These are phyloP conservation scores for Umbelopsis sp. DNA, from an alignment of 371 early-diverging fungal species.

Conservation along the genomic window DNA sequence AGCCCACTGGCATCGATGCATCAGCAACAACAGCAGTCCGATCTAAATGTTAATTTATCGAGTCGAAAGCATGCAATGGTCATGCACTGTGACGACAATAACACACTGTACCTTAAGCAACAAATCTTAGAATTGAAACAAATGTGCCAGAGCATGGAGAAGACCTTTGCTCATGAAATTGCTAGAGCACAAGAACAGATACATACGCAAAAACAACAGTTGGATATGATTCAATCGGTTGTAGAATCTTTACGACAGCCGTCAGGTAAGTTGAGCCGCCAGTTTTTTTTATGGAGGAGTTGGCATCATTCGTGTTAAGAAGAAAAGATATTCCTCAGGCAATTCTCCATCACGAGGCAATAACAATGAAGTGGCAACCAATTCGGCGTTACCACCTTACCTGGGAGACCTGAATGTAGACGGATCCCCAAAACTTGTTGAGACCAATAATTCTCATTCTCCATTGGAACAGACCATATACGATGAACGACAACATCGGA, in stretches of 20 bases:
- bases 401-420: conserved; percentile 2
- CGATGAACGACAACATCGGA: not conserved
- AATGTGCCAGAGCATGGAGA: conserved; percentile 19
- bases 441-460: not conserved
- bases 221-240: conserved; percentile 18
- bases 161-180: conserved; percentile 13
- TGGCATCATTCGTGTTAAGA: no score
- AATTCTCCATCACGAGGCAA: conserved; percentile 16
- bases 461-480: conserved; percentile 8
- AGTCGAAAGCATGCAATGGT: not conserved
- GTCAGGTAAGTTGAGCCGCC: not conserved
- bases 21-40: conserved; percentile 3
- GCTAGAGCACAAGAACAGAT: conserved; percentile 18
- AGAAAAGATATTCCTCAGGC: not conserved
- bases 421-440: conserved; percentile 11
- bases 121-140: conserved; percentile 15
- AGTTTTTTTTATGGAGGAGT: no score
- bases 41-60: not conserved
- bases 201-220: conserved; percentile 18
- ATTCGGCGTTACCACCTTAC: conserved; percentile 2
- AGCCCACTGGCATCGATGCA: not conserved
- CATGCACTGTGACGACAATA: not conserved
- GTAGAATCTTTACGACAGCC: not conserved
- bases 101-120: not conserved
- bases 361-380: conserved; percentile 15